Evolutionary conservation across 2,329 filamentous ascomycete species (phyloP).

Genomic region (Xenoacremonium recifei): DNA sequence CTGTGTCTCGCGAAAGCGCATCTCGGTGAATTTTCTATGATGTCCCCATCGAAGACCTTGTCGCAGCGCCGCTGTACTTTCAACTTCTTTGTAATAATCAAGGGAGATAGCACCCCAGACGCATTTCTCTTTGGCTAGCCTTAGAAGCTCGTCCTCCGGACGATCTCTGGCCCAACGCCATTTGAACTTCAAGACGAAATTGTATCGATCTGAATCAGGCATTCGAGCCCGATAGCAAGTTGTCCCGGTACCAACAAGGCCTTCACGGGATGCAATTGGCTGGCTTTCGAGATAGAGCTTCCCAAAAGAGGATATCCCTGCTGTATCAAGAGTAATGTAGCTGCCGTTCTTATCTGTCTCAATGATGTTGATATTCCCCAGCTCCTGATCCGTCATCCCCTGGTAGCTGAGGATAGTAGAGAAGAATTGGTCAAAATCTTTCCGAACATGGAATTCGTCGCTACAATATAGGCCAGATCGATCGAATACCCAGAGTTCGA

Average conservation of each 20-base stretch:
- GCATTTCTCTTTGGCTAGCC: constrained; percentile 24
- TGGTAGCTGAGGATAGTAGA: constrained; percentile 29
- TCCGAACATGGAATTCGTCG: constrained; percentile 27
- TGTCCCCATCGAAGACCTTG: constrained; percentile 12
- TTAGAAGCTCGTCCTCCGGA: constrained; percentile 32
- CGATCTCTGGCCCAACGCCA: constrained; percentile 30
- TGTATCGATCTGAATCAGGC: constrained; percentile 23
- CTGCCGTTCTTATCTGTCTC: constrained; percentile 21
- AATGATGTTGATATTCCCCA: constrained; percentile 22
- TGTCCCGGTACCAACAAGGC: constrained; percentile 28
- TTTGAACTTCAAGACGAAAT: constrained; percentile 31
- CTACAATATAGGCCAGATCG: constrained; percentile 34
- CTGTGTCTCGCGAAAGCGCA: constrained; percentile 2
- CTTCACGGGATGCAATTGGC: constrained; percentile 24
- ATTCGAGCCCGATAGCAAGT: constrained; percentile 30
- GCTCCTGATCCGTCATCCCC: constrained; percentile 27
- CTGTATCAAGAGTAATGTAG: constrained; percentile 12
- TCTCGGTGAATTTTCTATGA: constrained; percentile 9
- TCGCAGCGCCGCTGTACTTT: constrained; percentile 17
- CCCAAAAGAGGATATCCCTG: constrained; percentile 11
- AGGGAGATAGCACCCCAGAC: constrained; percentile 29
- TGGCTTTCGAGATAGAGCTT: constrained; percentile 30
- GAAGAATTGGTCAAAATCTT: constrained; percentile 28
- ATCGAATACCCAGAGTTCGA: constrained; percentile 38
- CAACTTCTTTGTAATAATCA: constrained; percentile 20